phyloP scores from a whole-genome alignment of 1,284 basidiomycete species.

The Sporisorium graminicola region DNA sequence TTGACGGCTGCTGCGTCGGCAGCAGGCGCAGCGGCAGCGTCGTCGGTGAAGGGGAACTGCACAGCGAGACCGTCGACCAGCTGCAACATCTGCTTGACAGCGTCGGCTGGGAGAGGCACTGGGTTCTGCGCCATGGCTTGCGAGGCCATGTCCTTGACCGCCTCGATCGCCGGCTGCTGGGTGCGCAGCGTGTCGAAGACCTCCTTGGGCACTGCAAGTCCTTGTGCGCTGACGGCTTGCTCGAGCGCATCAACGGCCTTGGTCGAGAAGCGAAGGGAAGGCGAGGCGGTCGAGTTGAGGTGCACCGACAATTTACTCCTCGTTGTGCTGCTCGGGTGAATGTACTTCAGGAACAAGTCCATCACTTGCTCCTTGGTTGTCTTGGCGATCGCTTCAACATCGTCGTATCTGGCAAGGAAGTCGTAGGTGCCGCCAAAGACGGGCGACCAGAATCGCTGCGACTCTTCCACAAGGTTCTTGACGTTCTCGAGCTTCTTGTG shows the following conservation, averaged over 20 bases:
- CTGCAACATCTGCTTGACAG: constrained; percentile 74
- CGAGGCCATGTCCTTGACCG: constrained; percentile 57
- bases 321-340: constrained; percentile 72
- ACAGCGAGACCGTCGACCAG: constrained; percentile 76
- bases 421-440: constrained; percentile 74
- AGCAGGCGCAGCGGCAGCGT: constrained; percentile 74
- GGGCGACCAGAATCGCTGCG: constrained; percentile 73
- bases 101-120: constrained; percentile 69
- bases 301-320: constrained; percentile 61
- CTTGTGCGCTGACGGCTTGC: constrained; percentile 73
- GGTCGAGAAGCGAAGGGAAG: constrained; percentile 76
- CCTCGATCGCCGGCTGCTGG: constrained; percentile 72
- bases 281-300: constrained; percentile 72
- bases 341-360: constrained; percentile 78
- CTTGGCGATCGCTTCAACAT: constrained; percentile 76
- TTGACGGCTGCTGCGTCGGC: constrained; percentile 59
- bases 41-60: constrained; percentile 71
- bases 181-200: constrained; percentile 73
- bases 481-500: constrained; percentile 65
- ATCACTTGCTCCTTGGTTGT: constrained; percentile 84
- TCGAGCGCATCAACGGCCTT: constrained; percentile 79
- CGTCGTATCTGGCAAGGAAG: constrained; percentile 75
- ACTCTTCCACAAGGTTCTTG: constrained; percentile 67
- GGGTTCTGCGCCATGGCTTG: constrained; percentile 68
- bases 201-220: constrained; percentile 74